Evolutionary conservation across 1,284 basidiomycete species (phyloP).

Genomic region (Austroboletus olivaceoglutinosus): DNA sequence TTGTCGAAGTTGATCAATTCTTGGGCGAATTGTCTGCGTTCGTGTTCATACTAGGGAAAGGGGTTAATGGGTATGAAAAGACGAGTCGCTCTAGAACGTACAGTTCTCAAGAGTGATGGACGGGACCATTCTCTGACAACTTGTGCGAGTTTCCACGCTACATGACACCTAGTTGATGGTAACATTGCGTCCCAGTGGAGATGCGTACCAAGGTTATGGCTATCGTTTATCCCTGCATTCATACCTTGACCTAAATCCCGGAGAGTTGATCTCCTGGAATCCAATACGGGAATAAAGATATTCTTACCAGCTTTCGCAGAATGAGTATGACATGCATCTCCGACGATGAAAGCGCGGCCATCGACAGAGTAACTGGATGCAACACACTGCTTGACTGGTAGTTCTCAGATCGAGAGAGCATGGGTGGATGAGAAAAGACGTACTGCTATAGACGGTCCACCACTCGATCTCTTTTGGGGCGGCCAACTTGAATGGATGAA

Average conservation of each 20-base stretch:
- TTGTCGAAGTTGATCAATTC: slow-evolving; percentile 80
- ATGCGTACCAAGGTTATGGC: slow-evolving; percentile 55
- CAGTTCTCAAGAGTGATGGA: slow-evolving; percentile 66
- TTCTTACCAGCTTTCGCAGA: neutral
- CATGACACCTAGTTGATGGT: neutral
- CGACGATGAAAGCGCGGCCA: neutral
- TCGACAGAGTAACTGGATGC: neutral
- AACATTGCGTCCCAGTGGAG: no score
- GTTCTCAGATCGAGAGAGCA: neutral
- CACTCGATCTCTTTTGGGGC: neutral
- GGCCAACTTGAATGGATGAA: slow-evolving; percentile 28
- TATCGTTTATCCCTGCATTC: slow-evolving; percentile 75
- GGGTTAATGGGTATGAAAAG: neutral
- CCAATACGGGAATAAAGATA: neutral
- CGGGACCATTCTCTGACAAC: slow-evolving; percentile 32
- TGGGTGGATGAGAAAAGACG: neutral
- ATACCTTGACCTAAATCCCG: slow-evolving; percentile 48
- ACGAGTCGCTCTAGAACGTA: slow-evolving; percentile 30
- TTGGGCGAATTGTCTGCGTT: slow-evolving; percentile 70
- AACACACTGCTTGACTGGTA: neutral
- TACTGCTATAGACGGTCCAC: neutral
- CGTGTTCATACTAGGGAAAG: slow-evolving; percentile 53
- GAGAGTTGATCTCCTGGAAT: neutral
- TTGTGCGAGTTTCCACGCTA: neutral
- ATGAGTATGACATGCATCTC: neutral